Evolutionary conservation across 1,284 basidiomycete species (phyloP), one percentile per base, ranked within the genome.

Genomic region (Irpex rosettiformis): DNA sequence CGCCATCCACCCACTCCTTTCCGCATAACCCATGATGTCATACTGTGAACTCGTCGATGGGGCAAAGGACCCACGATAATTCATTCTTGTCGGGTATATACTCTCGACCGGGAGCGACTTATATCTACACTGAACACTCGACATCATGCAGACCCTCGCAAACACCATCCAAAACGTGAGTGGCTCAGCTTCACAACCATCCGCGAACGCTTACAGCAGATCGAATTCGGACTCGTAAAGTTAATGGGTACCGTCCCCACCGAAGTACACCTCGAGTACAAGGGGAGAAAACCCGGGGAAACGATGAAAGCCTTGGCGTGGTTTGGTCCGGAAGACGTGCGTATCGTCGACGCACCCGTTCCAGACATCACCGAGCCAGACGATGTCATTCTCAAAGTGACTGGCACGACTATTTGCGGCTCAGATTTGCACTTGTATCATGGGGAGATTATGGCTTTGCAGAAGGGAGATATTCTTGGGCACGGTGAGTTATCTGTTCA

Each of bases 391-490:
- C 64, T 90, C 40, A 80, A 82, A 69, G 81, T 89, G 3, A 90
- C 88, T 7, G 87, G 85, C 3, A 83, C 84, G 0, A 89, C 88
- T 1, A 85, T 89, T 37, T 89, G 86, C 64, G 86, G 85, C 13
- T 82, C 79, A 2, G 88, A 91, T 67, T 72, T 90, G 43, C 88
- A 91, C 69, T 69, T 90, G 60, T 85, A 78, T 61, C 83, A 88
- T 62, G 83, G 84, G 2, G 81, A 80, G 67, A 88, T 92, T 62
- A 67, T 89, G 62, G 77, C 82, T 4, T 66, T 93, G 48, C 81
- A 88, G 69, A 81, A 84, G 64, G 88, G 87, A 4, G 89, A 92
- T 69, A 89, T 93, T 54, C 73, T 92, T 0, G 89, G 89, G 0
- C 89, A 92, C 68, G 89, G 18, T 47, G 24, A 2, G n/a, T 24